Conservation (phyloP, 2,329 filamentous ascomycete species). For the Passalora sequoiae region DNA sequence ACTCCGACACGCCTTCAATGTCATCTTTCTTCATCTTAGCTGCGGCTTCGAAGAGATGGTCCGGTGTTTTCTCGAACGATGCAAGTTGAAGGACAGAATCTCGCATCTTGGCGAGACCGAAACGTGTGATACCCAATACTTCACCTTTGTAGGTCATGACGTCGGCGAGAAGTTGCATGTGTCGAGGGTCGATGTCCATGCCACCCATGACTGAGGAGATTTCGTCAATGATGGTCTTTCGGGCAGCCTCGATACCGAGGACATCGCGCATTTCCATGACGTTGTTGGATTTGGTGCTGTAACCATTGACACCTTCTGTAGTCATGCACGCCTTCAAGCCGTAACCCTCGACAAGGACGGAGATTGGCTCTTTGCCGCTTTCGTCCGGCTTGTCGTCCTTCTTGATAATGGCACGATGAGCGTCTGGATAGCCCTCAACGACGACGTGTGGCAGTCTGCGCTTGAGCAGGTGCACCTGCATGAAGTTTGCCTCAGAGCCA, state of each 20-base stretch:
- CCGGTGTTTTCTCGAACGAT: slow-evolving; percentile 95
- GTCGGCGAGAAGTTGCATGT: slow-evolving; percentile 95
- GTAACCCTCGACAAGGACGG: slow-evolving; percentile 83
- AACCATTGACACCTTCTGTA: slow-evolving; percentile 82
- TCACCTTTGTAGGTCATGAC: slow-evolving; percentile 99
- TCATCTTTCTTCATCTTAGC: slow-evolving; percentile 85
- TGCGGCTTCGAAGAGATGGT: slow-evolving; percentile 93
- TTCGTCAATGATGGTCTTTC: slow-evolving; percentile 81
- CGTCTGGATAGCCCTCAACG: slow-evolving; percentile 83
- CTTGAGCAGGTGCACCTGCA: slow-evolving; percentile 79
- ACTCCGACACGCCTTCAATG: slow-evolving; percentile 91
- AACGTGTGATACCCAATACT: slow-evolving; percentile 91
- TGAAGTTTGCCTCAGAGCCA: slow-evolving; percentile 60
- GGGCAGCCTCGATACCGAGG: slow-evolving; percentile 90
- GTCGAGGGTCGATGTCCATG: slow-evolving; percentile 94
- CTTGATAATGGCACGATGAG: slow-evolving; percentile 81
- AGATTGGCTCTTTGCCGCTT: slow-evolving; percentile 53
- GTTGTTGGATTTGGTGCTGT: slow-evolving; percentile 69
- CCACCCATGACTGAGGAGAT: slow-evolving; percentile 84
- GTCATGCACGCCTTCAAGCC: slow-evolving; percentile 86
- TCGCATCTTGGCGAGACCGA: slow-evolving; percentile 92
- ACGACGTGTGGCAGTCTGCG: slow-evolving; percentile 75
- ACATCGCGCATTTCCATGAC: slow-evolving; percentile 85
- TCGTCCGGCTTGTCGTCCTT: slow-evolving; percentile 63
- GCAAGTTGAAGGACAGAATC: slow-evolving; percentile 91